Percentiles rank a stretch among this genome's conserved stretches.
phyloP scores from a whole-genome alignment of 75 land plant species.

The Cupressus sempervirens region DNA sequence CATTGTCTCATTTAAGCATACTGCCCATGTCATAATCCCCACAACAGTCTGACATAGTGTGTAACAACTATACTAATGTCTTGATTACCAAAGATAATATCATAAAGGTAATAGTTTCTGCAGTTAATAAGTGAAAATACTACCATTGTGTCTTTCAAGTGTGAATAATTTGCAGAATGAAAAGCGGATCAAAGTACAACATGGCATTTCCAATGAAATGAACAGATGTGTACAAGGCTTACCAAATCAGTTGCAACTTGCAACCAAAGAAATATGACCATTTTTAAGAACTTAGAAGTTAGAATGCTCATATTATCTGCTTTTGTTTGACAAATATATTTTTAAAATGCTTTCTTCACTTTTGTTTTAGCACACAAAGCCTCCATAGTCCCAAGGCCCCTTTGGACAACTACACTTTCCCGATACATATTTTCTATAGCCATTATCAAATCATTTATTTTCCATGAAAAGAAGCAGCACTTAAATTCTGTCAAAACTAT shows the following conservation, averaged over 20 bases:
- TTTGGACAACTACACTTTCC: background rate
- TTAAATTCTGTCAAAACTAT: background rate
- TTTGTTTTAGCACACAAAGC: background rate
- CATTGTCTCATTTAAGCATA: background rate
- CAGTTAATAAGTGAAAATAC: background rate
- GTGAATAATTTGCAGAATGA: background rate
- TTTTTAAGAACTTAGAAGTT: background rate
- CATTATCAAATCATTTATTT: background rate
- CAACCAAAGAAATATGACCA: background rate
- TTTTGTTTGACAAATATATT: background rate
- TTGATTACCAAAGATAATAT: background rate
- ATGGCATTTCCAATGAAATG: background rate
- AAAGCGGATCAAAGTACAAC: background rate
- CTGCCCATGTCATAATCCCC: background rate
- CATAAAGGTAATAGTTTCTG: background rate
- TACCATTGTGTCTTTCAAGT: background rate
- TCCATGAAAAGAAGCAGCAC: background rate
- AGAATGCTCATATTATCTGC: background rate
- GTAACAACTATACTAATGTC: background rate
- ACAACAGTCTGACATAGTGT: background rate
- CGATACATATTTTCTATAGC: background rate
- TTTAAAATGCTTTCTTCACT: background rate
- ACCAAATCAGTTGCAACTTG: background rate
- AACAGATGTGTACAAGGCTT: background rate
- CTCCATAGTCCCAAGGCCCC: background rate